Evolutionary conservation across 1,284 basidiomycete genomes (phyloP), one percentile per base, ranked within the genome.

Genomic region (Porogramme epimiltina): DNA sequence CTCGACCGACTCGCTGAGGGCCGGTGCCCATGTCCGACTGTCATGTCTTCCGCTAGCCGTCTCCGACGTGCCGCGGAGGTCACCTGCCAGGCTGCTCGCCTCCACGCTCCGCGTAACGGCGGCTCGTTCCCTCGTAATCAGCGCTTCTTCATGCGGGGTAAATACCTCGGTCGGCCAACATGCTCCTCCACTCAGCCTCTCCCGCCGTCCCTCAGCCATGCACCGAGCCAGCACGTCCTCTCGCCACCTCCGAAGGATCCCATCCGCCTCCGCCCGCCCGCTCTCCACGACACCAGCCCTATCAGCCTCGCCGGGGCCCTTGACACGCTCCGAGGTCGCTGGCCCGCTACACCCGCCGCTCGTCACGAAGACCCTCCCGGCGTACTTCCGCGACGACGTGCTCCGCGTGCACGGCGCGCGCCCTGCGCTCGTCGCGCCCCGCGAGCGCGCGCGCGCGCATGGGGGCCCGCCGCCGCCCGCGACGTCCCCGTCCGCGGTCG

Each of bases 361-460:
- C 24, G 78, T 76, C 41, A 65, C 70, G 13, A 72, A 77, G 23
- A 91, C 91, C 0, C 78, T 93, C 19, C 72, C 82, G 1, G 72
- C 75, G 19, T 91, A 82, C 71, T 92, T 89, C 65, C 66, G 65
- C 34, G 66, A 75, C 2, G 73, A 82, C 28, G 76, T 91, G 39
- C 70, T 91, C 2, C 65, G 62, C 1, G 74, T 74, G 38, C 72
- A 85, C 56, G 69, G 72, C 13, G 67, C 72, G 1, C 73, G 81
- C 20, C 83, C 84, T 0, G 91, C 88, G 0, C 71, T 93, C 15
- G 78, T 91, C 28, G 87, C 82, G 46, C 73, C 78, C 34, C 74
- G 81, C 40, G 91, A 93, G 63, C 65, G 52, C 8, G 74, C 84
- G 3, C 67, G 77, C 3, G 71, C 78, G 0, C 84, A 89, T 66